Evolutionary conservation across 768 basidiomycete species (phyloP).

Genomic region (Exidia glandulosa): DNA sequence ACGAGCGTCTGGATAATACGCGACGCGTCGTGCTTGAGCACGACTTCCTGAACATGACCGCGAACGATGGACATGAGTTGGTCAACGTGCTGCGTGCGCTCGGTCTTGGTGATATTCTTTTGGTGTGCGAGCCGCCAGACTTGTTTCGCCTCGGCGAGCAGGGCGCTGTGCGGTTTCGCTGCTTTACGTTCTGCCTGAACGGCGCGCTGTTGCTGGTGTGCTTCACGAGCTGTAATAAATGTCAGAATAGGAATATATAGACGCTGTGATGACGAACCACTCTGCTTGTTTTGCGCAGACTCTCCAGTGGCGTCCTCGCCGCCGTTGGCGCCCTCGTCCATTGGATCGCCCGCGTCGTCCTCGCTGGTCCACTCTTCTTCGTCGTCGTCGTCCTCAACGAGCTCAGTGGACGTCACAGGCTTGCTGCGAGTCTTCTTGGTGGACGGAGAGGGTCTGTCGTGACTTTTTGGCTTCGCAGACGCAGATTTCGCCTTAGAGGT

Average conservation of each 20-base stretch:
- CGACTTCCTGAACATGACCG: constrained; percentile 75
- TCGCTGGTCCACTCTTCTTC: constrained; percentile 15
- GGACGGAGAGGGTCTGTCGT: not conserved
- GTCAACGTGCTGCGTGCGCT: constrained; percentile 64
- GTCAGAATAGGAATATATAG: not conserved
- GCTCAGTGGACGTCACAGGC: constrained; percentile 41
- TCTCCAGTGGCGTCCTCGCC: constrained; percentile 24
- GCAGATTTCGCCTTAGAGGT: not conserved
- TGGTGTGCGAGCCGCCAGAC: constrained; percentile 69
- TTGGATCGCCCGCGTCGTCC: too few relatives aligned
- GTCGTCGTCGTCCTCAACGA: constrained; percentile 27
- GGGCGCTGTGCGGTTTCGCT: constrained; percentile 62
- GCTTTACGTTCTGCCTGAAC: constrained; percentile 61
- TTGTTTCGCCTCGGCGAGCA: constrained; percentile 61
- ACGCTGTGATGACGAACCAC: not conserved
- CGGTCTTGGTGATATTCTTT: constrained; percentile 54
- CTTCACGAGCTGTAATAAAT: constrained; percentile 46
- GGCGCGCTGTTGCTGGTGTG: constrained; percentile 59
- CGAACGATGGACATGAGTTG: constrained; percentile 67
- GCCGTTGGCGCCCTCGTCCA: constrained; percentile 19
- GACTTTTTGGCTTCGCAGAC: not conserved
- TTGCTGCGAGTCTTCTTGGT: constrained; percentile 41
- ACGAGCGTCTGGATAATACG: constrained; percentile 73
- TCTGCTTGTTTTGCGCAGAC: constrained; percentile 4
- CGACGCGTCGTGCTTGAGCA: constrained; percentile 87